Percentiles rank a stretch among this genome's conserved stretches.
phyloP scores from a whole-genome alignment of 176 grass and related monocot species.

The Lolium multiflorum region DNA sequence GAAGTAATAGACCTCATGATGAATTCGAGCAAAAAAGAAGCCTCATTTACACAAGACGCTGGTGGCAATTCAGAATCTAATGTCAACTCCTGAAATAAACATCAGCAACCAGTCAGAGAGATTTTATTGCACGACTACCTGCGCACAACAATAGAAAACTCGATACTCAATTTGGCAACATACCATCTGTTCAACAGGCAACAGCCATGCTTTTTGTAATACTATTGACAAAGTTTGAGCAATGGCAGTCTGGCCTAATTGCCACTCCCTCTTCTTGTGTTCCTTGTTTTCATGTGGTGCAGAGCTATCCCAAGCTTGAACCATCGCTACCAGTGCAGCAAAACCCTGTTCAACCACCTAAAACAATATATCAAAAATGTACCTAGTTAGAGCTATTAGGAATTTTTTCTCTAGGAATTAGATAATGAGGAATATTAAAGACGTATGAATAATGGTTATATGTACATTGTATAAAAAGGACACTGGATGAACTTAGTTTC shows the following conservation, averaged over 20 bases:
- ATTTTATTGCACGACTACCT: not conserved
- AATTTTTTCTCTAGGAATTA: conserved; percentile 20
- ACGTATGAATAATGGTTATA: conserved; percentile 4
- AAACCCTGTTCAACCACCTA: conserved; percentile 82
- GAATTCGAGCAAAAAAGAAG: conserved; percentile 72
- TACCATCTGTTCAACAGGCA: conserved; percentile 52
- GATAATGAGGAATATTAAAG: not conserved
- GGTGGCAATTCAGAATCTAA: conserved; percentile 55
- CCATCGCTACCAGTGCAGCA: conserved; percentile 65
- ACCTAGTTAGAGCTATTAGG: not conserved
- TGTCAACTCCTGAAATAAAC: conserved; percentile 32
- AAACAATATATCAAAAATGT: conserved; percentile 19
- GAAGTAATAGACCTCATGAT: conserved; percentile 71
- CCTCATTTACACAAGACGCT: conserved; percentile 74
- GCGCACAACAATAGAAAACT: not conserved
- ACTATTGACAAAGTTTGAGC: conserved; percentile 69
- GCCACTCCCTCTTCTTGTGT: conserved; percentile 57
- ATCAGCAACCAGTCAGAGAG: conserved; percentile 18
- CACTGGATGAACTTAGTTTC: not conserved
- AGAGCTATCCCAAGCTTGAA: conserved; percentile 81
- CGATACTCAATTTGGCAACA: conserved; percentile 8
- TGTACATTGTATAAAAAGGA: not conserved
- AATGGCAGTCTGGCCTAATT: conserved; percentile 63
- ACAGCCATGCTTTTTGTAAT: conserved; percentile 78
- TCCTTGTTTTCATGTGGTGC: conserved; percentile 65